Percentiles rank a stretch among this genome's conserved stretches.
These are phyloP conservation scores for Tubosaeta sp. DNA, from an alignment of 768 basidiomycete genomes.

Conservation along the genomic window DNA sequence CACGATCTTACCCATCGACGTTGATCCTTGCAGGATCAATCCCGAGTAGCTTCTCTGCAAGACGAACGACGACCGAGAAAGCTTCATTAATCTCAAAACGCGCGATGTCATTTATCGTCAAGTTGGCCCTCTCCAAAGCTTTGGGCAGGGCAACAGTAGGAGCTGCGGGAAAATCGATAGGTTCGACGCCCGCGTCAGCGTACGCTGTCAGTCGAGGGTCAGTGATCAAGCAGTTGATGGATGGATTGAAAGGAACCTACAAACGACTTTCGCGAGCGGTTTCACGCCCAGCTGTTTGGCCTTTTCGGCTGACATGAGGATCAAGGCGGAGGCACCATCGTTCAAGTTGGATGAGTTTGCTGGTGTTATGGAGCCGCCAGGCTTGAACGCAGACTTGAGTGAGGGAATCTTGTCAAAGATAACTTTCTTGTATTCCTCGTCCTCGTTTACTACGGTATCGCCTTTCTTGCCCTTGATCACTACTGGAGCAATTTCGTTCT, in stretches of 20 bases:
- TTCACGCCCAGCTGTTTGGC: slow-evolving; percentile 87
- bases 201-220: slow-evolving; percentile 54
- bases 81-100: slow-evolving; percentile 98
- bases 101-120: slow-evolving; percentile 79
- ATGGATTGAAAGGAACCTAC: slow-evolving; percentile 45
- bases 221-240: not conserved
- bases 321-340: slow-evolving; percentile 94
- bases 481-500: slow-evolving; percentile 84
- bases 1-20: slow-evolving; percentile 63
- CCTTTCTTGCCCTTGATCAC: slow-evolving; percentile 94
- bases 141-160: slow-evolving; percentile 88
- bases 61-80: slow-evolving; percentile 89
- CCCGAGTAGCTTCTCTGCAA: slow-evolving; percentile 82
- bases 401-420: slow-evolving; percentile 91
- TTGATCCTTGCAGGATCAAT: slow-evolving; percentile 90
- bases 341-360: slow-evolving; percentile 95
- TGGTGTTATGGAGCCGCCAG: slow-evolving; percentile 87
- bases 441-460: slow-evolving; percentile 83
- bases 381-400: slow-evolving; percentile 85
- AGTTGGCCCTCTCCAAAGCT: slow-evolving; percentile 83
- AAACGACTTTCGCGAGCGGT: slow-evolving; percentile 91
- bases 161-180: slow-evolving; percentile 95
- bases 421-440: slow-evolving; percentile 98
- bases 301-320: slow-evolving; percentile 91
- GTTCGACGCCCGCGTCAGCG: slow-evolving; percentile 94